These are phyloP conservation scores for Amylocystis lapponica DNA, from an alignment of 768 basidiomycete genomes.

Conservation along the genomic window DNA sequence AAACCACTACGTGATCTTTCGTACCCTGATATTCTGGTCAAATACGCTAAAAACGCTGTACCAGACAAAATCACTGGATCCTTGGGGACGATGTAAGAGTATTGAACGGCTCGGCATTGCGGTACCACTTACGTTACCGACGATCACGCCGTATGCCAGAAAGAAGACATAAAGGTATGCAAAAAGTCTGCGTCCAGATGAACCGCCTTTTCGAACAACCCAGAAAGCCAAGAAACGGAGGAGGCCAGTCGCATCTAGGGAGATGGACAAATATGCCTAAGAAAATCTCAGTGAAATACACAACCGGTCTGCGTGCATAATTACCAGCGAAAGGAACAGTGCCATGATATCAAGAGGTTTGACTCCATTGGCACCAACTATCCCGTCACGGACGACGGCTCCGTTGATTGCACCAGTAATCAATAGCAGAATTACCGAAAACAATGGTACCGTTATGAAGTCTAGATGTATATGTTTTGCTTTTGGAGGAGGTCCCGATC, in stretches of 20 bases:
- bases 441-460: constrained; percentile 26
- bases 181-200: constrained; percentile 67
- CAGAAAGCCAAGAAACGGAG: constrained; percentile 84
- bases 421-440: constrained; percentile 24
- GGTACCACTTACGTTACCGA: constrained; percentile 61
- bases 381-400: constrained; percentile 60
- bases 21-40: constrained; percentile 59
- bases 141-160: constrained; percentile 63
- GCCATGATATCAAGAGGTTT: constrained; percentile 92
- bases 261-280: constrained; percentile 80
- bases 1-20: not conserved
- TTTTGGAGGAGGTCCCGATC: not conserved
- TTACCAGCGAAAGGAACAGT: constrained; percentile 77
- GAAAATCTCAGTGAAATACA: constrained; percentile 14
- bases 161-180: constrained; percentile 82
- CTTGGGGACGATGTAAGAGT: too few species aligned
- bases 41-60: constrained; percentile 86
- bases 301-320: constrained; percentile 5
- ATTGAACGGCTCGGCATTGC: too few species aligned
- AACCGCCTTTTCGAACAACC: constrained; percentile 71
- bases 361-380: constrained; percentile 73
- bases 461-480: constrained; percentile 21
- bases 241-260: constrained; percentile 84
- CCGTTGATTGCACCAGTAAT: constrained; percentile 25
- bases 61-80: constrained; percentile 92